phyloP scores from a whole-genome alignment of 2,329 filamentous ascomycete genomes.

The Karstenula rhodostoma region DNA sequence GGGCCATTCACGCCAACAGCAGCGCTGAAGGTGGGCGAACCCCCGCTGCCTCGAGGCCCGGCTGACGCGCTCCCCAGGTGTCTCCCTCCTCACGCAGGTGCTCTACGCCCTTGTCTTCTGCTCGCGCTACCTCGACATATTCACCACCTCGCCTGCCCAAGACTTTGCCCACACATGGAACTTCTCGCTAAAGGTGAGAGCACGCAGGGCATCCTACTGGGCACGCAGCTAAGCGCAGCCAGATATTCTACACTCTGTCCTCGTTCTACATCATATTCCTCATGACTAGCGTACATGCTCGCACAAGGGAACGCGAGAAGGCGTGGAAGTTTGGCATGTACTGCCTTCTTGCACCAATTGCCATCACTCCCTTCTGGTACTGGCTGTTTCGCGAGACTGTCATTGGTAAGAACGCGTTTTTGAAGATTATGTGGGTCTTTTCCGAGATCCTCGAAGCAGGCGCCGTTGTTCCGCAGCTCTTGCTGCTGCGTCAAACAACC shows the following conservation, averaged over 20 bases:
- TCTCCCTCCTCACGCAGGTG: slow-evolving; percentile 89
- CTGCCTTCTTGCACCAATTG: slow-evolving; percentile 70
- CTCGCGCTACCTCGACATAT: slow-evolving; percentile 86
- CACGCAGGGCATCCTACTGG: not conserved
- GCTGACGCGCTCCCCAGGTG: slow-evolving; percentile 60
- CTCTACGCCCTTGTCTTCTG: slow-evolving; percentile 88
- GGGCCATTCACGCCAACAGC: slow-evolving; percentile 85
- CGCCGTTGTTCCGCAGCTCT: slow-evolving; percentile 87
- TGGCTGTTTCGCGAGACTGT: slow-evolving; percentile 69
- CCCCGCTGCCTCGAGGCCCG: not conserved
- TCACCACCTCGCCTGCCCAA: slow-evolving; percentile 55
- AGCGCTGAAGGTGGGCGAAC: slow-evolving; percentile 75
- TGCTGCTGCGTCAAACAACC: slow-evolving; percentile 91
- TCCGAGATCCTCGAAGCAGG: slow-evolving; percentile 92
- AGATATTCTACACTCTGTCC: slow-evolving; percentile 82
- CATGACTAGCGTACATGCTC: slow-evolving; percentile 86
- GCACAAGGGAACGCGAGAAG: slow-evolving; percentile 88
- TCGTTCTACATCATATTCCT: slow-evolving; percentile 86
- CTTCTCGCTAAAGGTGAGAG: slow-evolving; percentile 72
- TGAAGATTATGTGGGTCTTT: slow-evolving; percentile 78
- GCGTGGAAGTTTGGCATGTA: slow-evolving; percentile 89
- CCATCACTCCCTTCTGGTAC: slow-evolving; percentile 76
- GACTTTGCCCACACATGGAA: slow-evolving; percentile 60
- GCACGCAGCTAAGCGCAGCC: slow-evolving; percentile 22
- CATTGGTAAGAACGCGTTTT: slow-evolving; percentile 40